A percentile compares a stretch with the other conserved stretches of the same genome.
Evolutionary conservation across 2,329 filamentous ascomycete species (phyloP).

Genomic region (Zymoseptoria tritici): DNA sequence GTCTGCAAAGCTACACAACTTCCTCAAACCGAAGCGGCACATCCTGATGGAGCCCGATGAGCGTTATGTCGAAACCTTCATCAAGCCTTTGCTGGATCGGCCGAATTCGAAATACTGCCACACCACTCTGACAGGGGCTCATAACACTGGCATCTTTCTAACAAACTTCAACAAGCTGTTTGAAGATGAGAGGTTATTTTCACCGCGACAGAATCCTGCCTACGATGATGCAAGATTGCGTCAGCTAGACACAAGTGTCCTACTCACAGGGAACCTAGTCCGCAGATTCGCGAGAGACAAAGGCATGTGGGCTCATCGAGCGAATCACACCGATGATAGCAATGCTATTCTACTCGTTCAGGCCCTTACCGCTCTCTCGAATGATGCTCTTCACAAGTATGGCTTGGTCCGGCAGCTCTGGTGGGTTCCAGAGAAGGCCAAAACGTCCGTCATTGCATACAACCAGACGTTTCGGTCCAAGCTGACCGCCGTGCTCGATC

Average conservation of each 20-base stretch:
- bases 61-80: slow-evolving; percentile 51
- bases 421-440: slow-evolving; percentile 60
- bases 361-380: slow-evolving; percentile 34
- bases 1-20: slow-evolving; percentile 67
- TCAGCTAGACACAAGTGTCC: slow-evolving; percentile 61
- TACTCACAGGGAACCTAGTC: slow-evolving; percentile 44
- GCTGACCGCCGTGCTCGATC: slow-evolving; percentile 37
- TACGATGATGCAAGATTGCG: slow-evolving; percentile 34
- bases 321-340: background rate
- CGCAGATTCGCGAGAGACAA: slow-evolving; percentile 5
- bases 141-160: slow-evolving; percentile 13
- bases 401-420: slow-evolving; percentile 73
- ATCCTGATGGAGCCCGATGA: slow-evolving; percentile 69
- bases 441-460: slow-evolving; percentile 53
- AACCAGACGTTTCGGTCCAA: background rate
- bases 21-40: slow-evolving; percentile 71
- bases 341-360: background rate
- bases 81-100: slow-evolving; percentile 41
- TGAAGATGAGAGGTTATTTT: slow-evolving; percentile 36
- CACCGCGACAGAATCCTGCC: slow-evolving; percentile 28
- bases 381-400: slow-evolving; percentile 55
- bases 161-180: slow-evolving; percentile 47
- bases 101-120: slow-evolving; percentile 44
- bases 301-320: background rate
- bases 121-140: slow-evolving; percentile 23